Base-by-base conservation (phyloP, 2,329 filamentous ascomycete species). In the Fusarium multiceps region DNA sequence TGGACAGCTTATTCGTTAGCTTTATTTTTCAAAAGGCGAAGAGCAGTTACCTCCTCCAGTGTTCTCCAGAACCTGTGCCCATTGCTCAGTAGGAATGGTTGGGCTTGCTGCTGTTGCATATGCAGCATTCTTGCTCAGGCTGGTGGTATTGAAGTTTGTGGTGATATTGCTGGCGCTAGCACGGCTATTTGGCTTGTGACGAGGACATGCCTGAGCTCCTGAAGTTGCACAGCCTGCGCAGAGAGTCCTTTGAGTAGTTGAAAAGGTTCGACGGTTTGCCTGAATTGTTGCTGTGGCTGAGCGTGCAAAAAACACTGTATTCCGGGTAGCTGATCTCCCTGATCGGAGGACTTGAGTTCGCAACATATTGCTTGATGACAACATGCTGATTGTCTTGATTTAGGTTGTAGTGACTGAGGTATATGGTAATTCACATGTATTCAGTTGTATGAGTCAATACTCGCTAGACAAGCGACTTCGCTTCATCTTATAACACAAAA, bases 21-120 rank as follows among this genome's bases (percentile, higher is more conserved):
- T 9, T 6, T 12, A 1, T 2, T n/a, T 14, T 1, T 16, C 1
- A 4, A 28, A 16, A 5, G 4, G 4, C 0, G 5, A 2, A 3
- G 5, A 49, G 3, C 3, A 13, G 68, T 76, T 83, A 83, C 89
- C 86, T 49, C 89, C 89, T 66, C 92, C 93, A 59, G 86, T 89
- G 83, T 92, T 86, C 80, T 97, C 92, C 72, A 94, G 84, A 71
- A 97, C 92, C 81, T 95, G 92, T 41, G 94, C 94, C 93, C 91
- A 95, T 85, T 97, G 94, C 80, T 90, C 90, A 32, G 86, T 88
- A 55, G 94, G 94, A 75, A 97, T 87, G 53, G 86, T 25, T 7
- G 72, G 62, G 2, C 42, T 59, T 23, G 70, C 61, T 25, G 71
- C 40, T 20, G 72, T 74, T 18, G 72, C 70, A 16, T 74, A 74